Percentiles rank a stretch among this genome's conserved stretches.
Conservation (phyloP, 768 basidiomycete species). For the Artomyces pyxidatus region DNA sequence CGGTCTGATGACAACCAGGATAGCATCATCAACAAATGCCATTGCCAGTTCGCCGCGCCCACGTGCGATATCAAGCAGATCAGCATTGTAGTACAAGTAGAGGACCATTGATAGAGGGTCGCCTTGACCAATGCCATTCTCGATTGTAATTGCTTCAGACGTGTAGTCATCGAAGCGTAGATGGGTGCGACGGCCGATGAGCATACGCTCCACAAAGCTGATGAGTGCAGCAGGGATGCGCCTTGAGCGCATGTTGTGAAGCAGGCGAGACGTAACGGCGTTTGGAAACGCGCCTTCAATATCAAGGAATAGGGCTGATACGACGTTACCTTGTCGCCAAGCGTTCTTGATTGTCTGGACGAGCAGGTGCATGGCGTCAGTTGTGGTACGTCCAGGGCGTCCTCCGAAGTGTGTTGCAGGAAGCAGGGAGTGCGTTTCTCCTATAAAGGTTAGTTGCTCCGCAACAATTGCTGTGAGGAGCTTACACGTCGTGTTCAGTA, state of each 20-base stretch:
- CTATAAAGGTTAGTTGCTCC: neutral
- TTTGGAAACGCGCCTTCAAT: slow-evolving; percentile 38
- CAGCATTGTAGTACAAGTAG: slow-evolving; percentile 19
- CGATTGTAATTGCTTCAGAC: slow-evolving; percentile 6
- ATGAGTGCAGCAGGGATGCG: slow-evolving; percentile 22
- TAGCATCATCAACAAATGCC: neutral
- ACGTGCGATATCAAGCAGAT: slow-evolving; percentile 12
- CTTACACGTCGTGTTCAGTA: slow-evolving; percentile 14
- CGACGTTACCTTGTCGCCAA: slow-evolving; percentile 27
- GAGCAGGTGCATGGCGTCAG: slow-evolving; percentile 5
- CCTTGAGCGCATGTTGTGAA: slow-evolving; percentile 24
- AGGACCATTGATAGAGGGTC: slow-evolving; percentile 18
- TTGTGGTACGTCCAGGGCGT: neutral
- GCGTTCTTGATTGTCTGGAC: slow-evolving; percentile 6
- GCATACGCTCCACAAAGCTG: slow-evolving; percentile 5
- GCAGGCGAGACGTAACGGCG: slow-evolving; percentile 22
- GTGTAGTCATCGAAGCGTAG: slow-evolving; percentile 12
- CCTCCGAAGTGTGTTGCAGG: slow-evolving; percentile 1
- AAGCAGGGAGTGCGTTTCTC: neutral
- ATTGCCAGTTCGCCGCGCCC: neutral
- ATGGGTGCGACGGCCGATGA: slow-evolving; percentile 3
- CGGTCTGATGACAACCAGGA: slow-evolving; percentile 18
- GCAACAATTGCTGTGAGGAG: slow-evolving; percentile 9
- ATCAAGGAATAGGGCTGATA: slow-evolving; percentile 31
- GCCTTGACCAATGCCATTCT: slow-evolving; percentile 19